These are phyloP conservation scores for Eragrostis curvula DNA, from an alignment of 176 grass and related monocot species.

Conservation along the genomic window DNA sequence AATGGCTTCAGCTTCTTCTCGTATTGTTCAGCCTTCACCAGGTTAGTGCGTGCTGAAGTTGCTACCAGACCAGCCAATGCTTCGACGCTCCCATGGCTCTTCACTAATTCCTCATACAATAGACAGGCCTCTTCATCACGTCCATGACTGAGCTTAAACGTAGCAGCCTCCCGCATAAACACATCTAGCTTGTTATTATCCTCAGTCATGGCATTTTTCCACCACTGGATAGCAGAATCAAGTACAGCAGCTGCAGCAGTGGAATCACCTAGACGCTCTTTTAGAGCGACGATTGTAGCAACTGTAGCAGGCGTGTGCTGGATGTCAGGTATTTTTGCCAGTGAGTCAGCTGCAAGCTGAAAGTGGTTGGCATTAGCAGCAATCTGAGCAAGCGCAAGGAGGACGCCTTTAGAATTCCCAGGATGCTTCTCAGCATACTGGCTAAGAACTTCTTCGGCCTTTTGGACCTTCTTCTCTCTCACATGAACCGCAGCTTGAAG, in stretches of 20 bases:
- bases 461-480: slow-evolving; percentile 77
- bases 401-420: slow-evolving; percentile 55
- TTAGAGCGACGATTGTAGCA: slow-evolving; percentile 70
- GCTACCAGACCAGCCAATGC: slow-evolving; percentile 79
- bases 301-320: slow-evolving; percentile 84
- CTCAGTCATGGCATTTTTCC: slow-evolving; percentile 89
- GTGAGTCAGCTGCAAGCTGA: slow-evolving; percentile 66
- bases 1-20: slow-evolving; percentile 87
- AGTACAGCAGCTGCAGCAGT: slow-evolving; percentile 58
- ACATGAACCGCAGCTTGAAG: slow-evolving; percentile 76
- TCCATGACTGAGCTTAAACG: slow-evolving; percentile 84
- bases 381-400: slow-evolving; percentile 83
- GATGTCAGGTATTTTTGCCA: slow-evolving; percentile 70
- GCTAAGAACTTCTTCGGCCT: slow-evolving; percentile 82
- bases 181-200: slow-evolving; percentile 74
- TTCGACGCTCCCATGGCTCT: slow-evolving; percentile 67
- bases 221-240: slow-evolving; percentile 78
- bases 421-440: slow-evolving; percentile 64
- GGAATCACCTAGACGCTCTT: slow-evolving; percentile 72
- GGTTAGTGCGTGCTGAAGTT: slow-evolving; percentile 71
- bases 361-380: slow-evolving; percentile 70
- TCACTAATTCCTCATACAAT: slow-evolving; percentile 87
- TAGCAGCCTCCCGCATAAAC: slow-evolving; percentile 80
- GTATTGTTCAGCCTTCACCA: slow-evolving; percentile 86
- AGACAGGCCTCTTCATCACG: slow-evolving; percentile 71